Base-by-base conservation (phyloP, 305 asterid genomes). In the Rubia peregrina region DNA sequence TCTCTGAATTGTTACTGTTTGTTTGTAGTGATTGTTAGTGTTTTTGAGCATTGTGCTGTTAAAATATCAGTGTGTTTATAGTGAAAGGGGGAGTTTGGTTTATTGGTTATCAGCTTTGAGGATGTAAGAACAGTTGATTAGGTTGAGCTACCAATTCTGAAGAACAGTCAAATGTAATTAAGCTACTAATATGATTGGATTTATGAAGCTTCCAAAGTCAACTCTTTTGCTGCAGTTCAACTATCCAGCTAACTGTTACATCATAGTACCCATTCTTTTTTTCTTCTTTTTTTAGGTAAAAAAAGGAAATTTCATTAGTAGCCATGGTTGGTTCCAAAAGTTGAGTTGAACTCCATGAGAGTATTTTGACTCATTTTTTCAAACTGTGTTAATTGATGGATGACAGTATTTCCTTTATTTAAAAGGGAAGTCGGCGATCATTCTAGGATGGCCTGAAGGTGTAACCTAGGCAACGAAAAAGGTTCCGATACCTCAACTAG, bases 111-210 rank as follows among this genome's bases (percentile, higher is more conserved):
- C 80, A 60, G 17, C 46, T 61, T 65, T 30, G 53, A 60, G 55
- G 59, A 67, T 55, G 41, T 65, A 11, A 22, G 6, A 67, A 72
- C 64, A 63, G 81, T 69, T 77, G 16, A 67, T 56, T 56, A 69
- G 75, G 81, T 77, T 73, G 81, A 77, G 75, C 81, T 77, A 73
- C 81, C 24, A 36, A 36, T 63, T 63, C 21, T 65, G 59, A 8
- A 51, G 59, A 51, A 51, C n/a, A 16, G 59, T 51, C 59, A 51
- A 51, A 49, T 14, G 56, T 14, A 0, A 13, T 48, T 48, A 48
- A 49, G 56, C 56, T 49, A 16, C 56, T 49, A 51, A 51, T 51
- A 16, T 51, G 9, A 17, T 19, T 26, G 16, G 41, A 24, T 16
- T 68, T 51, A 57, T 67, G 60, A 67, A 67, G 21, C 70, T 22